Percentiles rank a stretch among this genome's conserved stretches.
Conservation (phyloP, 2,329 filamentous ascomycete genomes). For the Penicillium rolfsii region DNA sequence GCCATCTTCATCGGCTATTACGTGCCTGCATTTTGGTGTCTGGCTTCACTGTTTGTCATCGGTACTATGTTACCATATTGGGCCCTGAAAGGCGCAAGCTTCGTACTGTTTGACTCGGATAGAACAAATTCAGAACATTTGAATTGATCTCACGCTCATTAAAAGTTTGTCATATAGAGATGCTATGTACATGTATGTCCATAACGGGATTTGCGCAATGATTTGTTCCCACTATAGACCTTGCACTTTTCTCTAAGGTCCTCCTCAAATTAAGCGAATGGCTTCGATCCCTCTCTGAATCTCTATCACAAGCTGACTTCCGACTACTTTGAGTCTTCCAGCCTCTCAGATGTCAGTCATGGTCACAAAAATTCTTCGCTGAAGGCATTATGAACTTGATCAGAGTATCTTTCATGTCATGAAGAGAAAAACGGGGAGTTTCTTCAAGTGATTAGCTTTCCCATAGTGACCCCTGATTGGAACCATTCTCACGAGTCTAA, state of each 20-base stretch:
- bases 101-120: neutral
- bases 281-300: neutral
- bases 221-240: neutral
- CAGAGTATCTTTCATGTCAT: neutral
- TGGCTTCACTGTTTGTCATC: neutral
- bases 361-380: neutral
- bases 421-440: neutral
- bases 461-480: neutral
- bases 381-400: neutral
- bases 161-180: neutral
- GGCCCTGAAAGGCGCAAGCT: neutral
- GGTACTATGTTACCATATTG: neutral
- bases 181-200: neutral
- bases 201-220: neutral
- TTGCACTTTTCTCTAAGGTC: neutral
- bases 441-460: neutral
- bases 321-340: neutral
- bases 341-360: neutral
- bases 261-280: no score
- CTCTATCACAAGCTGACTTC: neutral
- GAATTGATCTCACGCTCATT: neutral
- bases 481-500: neutral
- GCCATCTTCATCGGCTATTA: neutral
- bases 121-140: neutral
- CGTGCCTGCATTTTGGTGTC: neutral